Conservation (phyloP, 805 yeast genomes). For the Vanderwaltozyma polyspora region DNA sequence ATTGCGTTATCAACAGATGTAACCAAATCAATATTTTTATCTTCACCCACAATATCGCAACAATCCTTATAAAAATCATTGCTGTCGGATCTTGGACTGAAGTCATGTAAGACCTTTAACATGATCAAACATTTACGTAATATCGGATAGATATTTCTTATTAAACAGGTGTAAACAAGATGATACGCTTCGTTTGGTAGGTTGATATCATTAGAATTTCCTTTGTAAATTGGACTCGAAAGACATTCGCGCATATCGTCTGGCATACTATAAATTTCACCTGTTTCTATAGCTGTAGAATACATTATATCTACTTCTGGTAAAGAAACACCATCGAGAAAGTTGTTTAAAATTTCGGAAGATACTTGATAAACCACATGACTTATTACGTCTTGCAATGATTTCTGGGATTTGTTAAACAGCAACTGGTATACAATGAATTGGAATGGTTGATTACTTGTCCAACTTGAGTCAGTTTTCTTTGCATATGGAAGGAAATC, state of each 20-base stretch:
- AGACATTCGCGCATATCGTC: too few species aligned
- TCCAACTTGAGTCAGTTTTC: conserved; percentile 7
- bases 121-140: conserved; percentile 25
- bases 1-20: conserved; percentile 10
- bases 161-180: conserved; percentile 14
- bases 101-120: conserved; percentile 21
- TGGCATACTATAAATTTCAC: conserved; percentile 4
- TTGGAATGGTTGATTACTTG: conserved; percentile 22
- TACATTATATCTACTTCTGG: conserved; percentile 1
- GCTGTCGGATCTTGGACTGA: conserved; percentile 19
- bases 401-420: conserved; percentile 6
- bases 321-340: too few species aligned
- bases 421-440: conserved; percentile 15
- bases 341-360: too few species aligned
- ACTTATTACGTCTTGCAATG: conserved; percentile 11
- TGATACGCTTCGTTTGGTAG: conserved; percentile 3
- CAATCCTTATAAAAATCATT: conserved; percentile 18
- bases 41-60: conserved; percentile 10
- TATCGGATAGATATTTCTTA: conserved; percentile 18
- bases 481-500: conserved; percentile 9
- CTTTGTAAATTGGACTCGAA: too few species aligned
- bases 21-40: conserved; percentile 1
- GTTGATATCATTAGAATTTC: too few species aligned
- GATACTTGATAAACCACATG: conserved; percentile 14
- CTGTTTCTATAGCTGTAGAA: conserved; percentile 2